Base-by-base conservation (phyloP, 208 protist genomes). In the Angomonas desouzai region DNA sequence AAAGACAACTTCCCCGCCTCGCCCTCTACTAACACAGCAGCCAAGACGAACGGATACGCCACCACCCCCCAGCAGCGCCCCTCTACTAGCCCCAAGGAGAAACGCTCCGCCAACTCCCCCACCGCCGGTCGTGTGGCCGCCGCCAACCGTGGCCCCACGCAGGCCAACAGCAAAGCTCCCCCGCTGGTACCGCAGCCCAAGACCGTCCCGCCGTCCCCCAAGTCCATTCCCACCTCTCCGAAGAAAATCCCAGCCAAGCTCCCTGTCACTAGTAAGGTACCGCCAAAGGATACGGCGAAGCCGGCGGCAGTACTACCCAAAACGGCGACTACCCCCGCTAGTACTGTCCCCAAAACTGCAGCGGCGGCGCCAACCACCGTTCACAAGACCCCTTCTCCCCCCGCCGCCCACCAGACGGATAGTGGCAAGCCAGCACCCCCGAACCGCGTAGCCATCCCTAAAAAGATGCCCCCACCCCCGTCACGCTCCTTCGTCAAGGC, bases 11-110 rank as follows among this genome's bases (percentile, higher is more conserved):
- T 23, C 45, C 9, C 45, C 6, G 18, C 45, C 18, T n/a, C n/a
- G n/a, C n/a, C n/a, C n/a, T n/a, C n/a, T n/a, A n/a, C n/a, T n/a
- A n/a, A n/a, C n/a, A 51, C 45, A 23, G 10, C 20, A 51, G 18
- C 10, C n/a, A 4, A 13, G 20, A 51, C 45, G 9, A 51, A 51
- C 10, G 18, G 45, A 23, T 6, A 43, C 6, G 9, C 13, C 9
- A 18, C 36, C 9, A 43, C 6, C 13, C 36, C 36, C 6, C 13
- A 6, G 36, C 6, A 51, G 45, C 45, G 45, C 3, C 45, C 45
- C 10, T 51, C 45, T 23, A 51, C 45, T 16, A 51, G 45, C 20
- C 45, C 45, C 9, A 51, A 51, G 20, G 45, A 51, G 20, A 51
- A 23, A 23, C 10, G 45, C 9, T 6, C 6, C 13, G 36, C 6